These are phyloP conservation scores for Tylopilus balloui DNA, from an alignment of 768 basidiomycete genomes.

Conservation along the genomic window DNA sequence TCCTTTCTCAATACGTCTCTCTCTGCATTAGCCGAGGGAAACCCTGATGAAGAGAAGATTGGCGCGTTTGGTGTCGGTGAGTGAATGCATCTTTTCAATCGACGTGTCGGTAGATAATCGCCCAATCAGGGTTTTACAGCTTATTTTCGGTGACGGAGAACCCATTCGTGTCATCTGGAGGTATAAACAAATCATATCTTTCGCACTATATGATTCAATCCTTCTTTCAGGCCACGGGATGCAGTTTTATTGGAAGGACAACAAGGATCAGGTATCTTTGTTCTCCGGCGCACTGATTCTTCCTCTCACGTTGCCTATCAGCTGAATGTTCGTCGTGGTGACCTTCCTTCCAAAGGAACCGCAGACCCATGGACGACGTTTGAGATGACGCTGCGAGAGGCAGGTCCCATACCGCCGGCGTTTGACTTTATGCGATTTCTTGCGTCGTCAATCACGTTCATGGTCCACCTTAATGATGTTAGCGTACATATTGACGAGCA, in stretches of 20 bases:
- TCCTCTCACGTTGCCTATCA: not conserved
- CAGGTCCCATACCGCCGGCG: not conserved
- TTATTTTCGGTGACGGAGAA: slow-evolving; percentile 81
- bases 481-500: not conserved
- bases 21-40: not conserved
- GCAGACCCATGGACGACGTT: not conserved
- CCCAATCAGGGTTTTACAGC: slow-evolving; percentile 61
- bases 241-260: not conserved
- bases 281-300: not conserved
- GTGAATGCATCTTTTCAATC: not conserved
- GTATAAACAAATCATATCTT: slow-evolving; percentile 38
- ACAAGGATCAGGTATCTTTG: not conserved
- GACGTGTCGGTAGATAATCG: not conserved
- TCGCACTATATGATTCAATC: not conserved
- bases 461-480: not conserved
- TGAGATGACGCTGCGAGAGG: not conserved
- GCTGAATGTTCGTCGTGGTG: not conserved
- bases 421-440: not conserved
- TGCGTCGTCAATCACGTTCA: not conserved
- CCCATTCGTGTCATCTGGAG: slow-evolving; percentile 78
- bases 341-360: not conserved
- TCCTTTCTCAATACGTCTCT: not conserved
- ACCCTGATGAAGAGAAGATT: not conserved
- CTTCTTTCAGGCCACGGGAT: slow-evolving; percentile 19
- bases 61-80: not conserved